Evolutionary conservation across 345 rosid species (phyloP).

Genomic region (Jatropha curcas): DNA sequence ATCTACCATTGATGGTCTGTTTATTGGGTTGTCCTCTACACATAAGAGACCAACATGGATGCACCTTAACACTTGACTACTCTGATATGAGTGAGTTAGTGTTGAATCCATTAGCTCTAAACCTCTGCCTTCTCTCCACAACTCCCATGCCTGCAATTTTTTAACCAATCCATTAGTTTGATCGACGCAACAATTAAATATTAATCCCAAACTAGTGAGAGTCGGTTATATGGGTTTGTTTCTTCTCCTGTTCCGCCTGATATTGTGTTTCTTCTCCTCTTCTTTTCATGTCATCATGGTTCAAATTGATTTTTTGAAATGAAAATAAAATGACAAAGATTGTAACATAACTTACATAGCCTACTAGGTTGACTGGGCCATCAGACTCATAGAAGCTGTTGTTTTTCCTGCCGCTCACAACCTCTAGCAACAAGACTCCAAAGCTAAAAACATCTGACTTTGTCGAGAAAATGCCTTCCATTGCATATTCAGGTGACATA

Average conservation of each 20-base stretch:
- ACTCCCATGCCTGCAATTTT: constrained; percentile 17
- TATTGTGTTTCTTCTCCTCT: no score
- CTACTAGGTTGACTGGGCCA: constrained; percentile 13
- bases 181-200: no score
- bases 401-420: constrained; percentile 22
- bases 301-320: no score
- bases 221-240: no score
- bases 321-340: no score
- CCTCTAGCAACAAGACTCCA: constrained; percentile 21
- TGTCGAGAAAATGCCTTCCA: constrained; percentile 14
- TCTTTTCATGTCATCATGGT: no score
- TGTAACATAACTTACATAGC: constrained; percentile 12
- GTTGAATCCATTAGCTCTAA: constrained; percentile 14
- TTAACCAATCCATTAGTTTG: no score
- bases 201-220: no score
- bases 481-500: constrained; percentile 22
- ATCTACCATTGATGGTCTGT: constrained; percentile 26
- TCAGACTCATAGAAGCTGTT: neutral
- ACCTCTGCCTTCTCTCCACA: constrained; percentile 8
- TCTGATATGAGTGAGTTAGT: neutral
- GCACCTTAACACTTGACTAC: constrained; percentile 6
- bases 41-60: constrained; percentile 25
- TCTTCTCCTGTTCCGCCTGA: no score
- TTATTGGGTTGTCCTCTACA: constrained; percentile 13
- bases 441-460: constrained; percentile 29